Evolutionary conservation across 1,284 basidiomycete species (phyloP), one percentile per base, ranked within the genome.

Genomic region (Ustilago hordei): DNA sequence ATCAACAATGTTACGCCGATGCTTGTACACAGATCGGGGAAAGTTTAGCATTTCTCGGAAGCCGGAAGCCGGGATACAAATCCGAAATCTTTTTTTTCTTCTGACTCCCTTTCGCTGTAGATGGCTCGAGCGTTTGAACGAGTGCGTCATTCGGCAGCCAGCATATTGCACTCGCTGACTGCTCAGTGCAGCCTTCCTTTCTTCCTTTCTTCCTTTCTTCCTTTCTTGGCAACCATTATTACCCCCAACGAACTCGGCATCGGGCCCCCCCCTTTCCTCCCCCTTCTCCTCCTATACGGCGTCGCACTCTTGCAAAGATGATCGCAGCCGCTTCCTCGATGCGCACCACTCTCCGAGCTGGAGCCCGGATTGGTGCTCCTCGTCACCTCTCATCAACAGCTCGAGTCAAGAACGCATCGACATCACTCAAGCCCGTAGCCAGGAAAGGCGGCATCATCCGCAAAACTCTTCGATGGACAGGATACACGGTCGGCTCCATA

Each of bases 401-500:
- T 13, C 55, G 50, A 13, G 13, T 19, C 2, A 15, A 34, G 8
- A 69, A 41, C 60, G 64, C 66, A 28, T 61, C 75, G 23, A 67
- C 66, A 12, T 67, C 70, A 0, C 53, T 74, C 66, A 70, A 70
- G 58, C 38, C 54, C 0, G 15, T 54, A 17, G 36, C 48, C 38
- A 68, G 67, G n/a, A 64, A 60, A 28, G 7, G 31, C 2, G 66
- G 75, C 31, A 31, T 77, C 48, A 8, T 77, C 8, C 53, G 54
- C 41, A 65, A 60, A 23, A 64, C 59, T 1, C 52, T 77, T 19
- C 69, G 67, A 48, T 59, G 55, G 57, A 64, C 69, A 5, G 65
- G 63, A 31, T 77, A 73, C 60, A 67, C 75, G 13, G 35, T 69
- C 41, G 75, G 72, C 19, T 81, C 78, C 55, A 76, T 82, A 74